A percentile compares a stretch with the other conserved stretches of the same genome.
phyloP scores from a whole-genome alignment of 208 protist genomes.

The Leptomonas seymouri region DNA sequence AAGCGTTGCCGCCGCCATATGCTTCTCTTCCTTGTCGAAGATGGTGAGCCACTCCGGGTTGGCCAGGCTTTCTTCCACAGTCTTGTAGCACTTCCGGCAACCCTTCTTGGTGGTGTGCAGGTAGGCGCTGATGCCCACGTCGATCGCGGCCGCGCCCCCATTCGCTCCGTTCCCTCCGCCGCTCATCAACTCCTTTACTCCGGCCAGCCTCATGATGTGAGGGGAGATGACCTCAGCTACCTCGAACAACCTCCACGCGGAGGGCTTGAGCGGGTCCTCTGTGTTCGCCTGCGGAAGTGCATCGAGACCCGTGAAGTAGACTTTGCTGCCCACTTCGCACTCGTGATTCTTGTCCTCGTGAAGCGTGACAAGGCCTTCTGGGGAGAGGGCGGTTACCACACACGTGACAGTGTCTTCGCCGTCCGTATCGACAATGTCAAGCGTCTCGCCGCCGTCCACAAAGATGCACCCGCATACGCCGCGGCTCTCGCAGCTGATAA shows the following conservation, averaged over 20 bases:
- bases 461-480: constrained; percentile 84
- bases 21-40: constrained; percentile 89
- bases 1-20: constrained; percentile 56
- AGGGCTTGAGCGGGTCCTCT: constrained; percentile 16
- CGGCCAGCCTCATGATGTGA: constrained; percentile 61
- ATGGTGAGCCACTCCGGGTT: constrained; percentile 64
- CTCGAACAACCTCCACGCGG: constrained; percentile 64
- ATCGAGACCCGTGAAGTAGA: constrained; percentile 82
- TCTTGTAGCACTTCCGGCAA: constrained; percentile 51
- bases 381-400: constrained; percentile 72
- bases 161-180: neutral
- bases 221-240: constrained; percentile 76
- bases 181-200: constrained; percentile 29
- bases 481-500: constrained; percentile 84
- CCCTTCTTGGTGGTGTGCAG: constrained; percentile 92
- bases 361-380: constrained; percentile 75
- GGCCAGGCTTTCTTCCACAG: constrained; percentile 54
- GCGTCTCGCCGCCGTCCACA: constrained; percentile 71
- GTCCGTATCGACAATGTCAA: constrained; percentile 79
- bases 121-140: constrained; percentile 77
- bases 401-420: constrained; percentile 86
- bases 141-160: constrained; percentile 22
- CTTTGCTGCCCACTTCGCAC: constrained; percentile 76
- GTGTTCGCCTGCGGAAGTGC: constrained; percentile 55
- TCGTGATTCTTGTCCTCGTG: constrained; percentile 91